These are phyloP conservation scores for Trichoderma sp. DNA, from an alignment of 2,329 filamentous ascomycete species.

Conservation along the genomic window DNA sequence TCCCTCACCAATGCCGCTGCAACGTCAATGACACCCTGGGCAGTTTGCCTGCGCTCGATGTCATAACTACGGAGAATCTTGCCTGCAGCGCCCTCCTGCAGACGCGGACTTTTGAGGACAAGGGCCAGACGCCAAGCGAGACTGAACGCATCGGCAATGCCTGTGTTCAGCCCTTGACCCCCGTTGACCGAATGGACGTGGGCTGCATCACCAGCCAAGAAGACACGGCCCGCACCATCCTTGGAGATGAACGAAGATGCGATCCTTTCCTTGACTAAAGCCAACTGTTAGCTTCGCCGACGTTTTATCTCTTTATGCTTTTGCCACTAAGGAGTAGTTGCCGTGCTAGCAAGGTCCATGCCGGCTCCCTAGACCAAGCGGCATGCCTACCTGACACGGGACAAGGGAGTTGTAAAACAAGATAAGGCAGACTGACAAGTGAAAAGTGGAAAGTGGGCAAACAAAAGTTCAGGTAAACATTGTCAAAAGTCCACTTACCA, in stretches of 20 bases:
- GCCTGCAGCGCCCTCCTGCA: slow-evolving; percentile 27
- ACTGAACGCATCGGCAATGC: slow-evolving; percentile 57
- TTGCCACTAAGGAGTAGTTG: background rate
- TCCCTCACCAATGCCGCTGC: slow-evolving; percentile 49
- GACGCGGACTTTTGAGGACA: slow-evolving; percentile 29
- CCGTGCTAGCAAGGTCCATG: background rate
- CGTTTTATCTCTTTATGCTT: background rate
- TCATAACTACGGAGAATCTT: slow-evolving; percentile 47
- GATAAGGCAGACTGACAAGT: background rate
- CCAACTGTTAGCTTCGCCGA: background rate
- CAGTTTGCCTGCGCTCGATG: slow-evolving; percentile 45
- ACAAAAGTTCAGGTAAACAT: background rate
- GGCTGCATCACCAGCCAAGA: slow-evolving; percentile 58
- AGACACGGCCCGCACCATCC: slow-evolving; percentile 45
- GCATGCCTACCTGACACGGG: background rate
- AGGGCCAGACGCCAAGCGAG: slow-evolving; percentile 53
- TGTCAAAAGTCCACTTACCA: slow-evolving; percentile 33
- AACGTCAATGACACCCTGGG: slow-evolving; percentile 48
- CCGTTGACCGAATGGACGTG: slow-evolving; percentile 59
- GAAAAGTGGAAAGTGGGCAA: background rate
- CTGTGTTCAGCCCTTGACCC: slow-evolving; percentile 61
- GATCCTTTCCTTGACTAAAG: slow-evolving; percentile 44
- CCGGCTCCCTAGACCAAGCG: background rate
- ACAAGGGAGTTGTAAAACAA: background rate
- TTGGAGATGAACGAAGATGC: slow-evolving; percentile 42